A percentile compares a stretch with the other conserved stretches of the same genome.
Evolutionary conservation across 441 rosid genomes (phyloP).

Genomic region (Erodium trifolium): DNA sequence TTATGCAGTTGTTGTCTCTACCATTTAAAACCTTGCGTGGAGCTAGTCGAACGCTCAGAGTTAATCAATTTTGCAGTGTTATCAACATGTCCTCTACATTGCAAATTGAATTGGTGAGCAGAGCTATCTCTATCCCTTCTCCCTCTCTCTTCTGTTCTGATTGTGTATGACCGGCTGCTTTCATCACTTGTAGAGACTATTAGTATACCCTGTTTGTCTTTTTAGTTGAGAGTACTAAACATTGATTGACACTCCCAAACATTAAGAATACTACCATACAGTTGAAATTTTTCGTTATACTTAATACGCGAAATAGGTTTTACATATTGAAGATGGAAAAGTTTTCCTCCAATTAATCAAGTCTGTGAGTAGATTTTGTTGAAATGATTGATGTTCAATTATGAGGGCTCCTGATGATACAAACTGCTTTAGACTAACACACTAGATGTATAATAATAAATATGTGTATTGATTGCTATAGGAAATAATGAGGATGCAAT

Average conservation of each 20-base stretch:
- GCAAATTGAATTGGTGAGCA: slow-evolving; percentile 74
- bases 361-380: neutral
- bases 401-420: neutral
- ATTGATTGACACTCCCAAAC: neutral
- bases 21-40: slow-evolving; percentile 85
- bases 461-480: neutral
- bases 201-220: neutral
- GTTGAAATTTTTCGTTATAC: neutral
- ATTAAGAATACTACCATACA: neutral
- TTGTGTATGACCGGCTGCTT: neutral
- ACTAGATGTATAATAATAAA: neutral
- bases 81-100: slow-evolving; percentile 61
- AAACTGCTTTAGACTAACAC: neutral
- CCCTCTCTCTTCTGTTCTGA: neutral
- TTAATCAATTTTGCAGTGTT: slow-evolving; percentile 80
- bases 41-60: slow-evolving; percentile 77
- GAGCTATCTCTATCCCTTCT: neutral
- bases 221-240: neutral
- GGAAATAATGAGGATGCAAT: neutral
- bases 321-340: neutral
- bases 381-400: neutral
- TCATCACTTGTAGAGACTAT: neutral
- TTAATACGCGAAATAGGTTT: neutral
- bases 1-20: slow-evolving; percentile 57
- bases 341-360: neutral